Percentiles rank a stretch among this genome's conserved stretches.
Evolutionary conservation across 1,139 yeast genomes (phyloP).

Genomic region (Torulaspora pretoriensis): DNA sequence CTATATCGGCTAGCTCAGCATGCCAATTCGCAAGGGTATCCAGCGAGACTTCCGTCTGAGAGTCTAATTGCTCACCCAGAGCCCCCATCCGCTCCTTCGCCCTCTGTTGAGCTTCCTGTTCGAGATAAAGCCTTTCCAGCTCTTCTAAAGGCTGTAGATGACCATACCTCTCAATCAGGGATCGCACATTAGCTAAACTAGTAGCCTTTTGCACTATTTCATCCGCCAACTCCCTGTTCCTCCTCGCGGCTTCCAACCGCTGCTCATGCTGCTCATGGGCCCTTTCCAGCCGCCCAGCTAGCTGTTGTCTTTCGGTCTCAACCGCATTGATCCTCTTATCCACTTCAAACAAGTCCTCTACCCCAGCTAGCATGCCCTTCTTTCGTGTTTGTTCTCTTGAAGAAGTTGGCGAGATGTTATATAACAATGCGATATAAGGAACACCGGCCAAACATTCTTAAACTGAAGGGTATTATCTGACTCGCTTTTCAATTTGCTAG

Average conservation of each 20-base stretch:
- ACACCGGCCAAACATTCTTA: background rate
- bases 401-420: background rate
- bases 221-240: constrained; percentile 15
- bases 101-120: constrained; percentile 16
- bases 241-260: constrained; percentile 12
- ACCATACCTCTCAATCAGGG: constrained; percentile 33
- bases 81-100: constrained; percentile 21
- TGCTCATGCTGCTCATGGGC: constrained; percentile 21
- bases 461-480: too few species aligned
- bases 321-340: constrained; percentile 23
- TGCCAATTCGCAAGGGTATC: constrained; percentile 1
- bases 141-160: constrained; percentile 29
- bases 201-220: constrained; percentile 16
- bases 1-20: background rate
- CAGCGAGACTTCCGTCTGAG: constrained; percentile 12
- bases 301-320: constrained; percentile 24
- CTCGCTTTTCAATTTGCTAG: too few species aligned
- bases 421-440: background rate
- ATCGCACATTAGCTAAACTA: constrained; percentile 20
- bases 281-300: constrained; percentile 28
- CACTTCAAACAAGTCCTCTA: constrained; percentile 26
- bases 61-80: constrained; percentile 23
- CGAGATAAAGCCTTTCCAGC: constrained; percentile 18
- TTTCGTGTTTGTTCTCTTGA: background rate
- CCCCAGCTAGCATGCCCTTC: constrained; percentile 12